Evolutionary conservation across 768 basidiomycete genomes (phyloP).

Genomic region (Pleurotus giganteus): DNA sequence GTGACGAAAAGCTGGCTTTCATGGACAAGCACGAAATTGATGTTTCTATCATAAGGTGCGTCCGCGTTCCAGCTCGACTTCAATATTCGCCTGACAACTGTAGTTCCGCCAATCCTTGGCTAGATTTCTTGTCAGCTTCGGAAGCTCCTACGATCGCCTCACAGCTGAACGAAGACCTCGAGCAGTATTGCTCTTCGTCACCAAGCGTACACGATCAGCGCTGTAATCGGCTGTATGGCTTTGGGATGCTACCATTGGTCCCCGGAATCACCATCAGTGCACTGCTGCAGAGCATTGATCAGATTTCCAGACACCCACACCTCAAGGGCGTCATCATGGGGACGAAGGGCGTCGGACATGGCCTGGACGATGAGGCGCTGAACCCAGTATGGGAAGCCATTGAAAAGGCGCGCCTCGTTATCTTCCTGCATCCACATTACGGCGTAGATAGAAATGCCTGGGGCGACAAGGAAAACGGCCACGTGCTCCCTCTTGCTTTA

Average conservation of each 20-base stretch:
- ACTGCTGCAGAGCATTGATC: conserved; percentile 62
- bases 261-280: conserved; percentile 53
- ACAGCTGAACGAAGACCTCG: conserved; percentile 76
- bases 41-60: conserved; percentile 73
- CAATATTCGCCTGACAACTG: conserved; percentile 6
- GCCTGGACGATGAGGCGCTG: conserved; percentile 75
- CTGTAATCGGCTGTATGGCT: conserved; percentile 74
- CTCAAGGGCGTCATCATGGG: conserved; percentile 81
- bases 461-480: conserved; percentile 79
- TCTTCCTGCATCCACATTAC: conserved; percentile 88
- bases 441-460: conserved; percentile 73
- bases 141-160: conserved; percentile 65
- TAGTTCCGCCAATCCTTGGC: conserved; percentile 89
- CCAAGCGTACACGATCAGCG: conserved; percentile 38
- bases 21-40: conserved; percentile 85
- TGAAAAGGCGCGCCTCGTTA: conserved; percentile 63
- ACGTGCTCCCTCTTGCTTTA: conserved; percentile 82
- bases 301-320: conserved; percentile 64
- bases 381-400: conserved; percentile 84
- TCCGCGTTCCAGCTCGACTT: neutral
- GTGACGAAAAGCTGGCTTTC: conserved; percentile 74
- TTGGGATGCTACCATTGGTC: conserved; percentile 83
- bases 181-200: conserved; percentile 71
- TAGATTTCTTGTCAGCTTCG: conserved; percentile 75
- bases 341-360: conserved; percentile 72